phyloP scores from a whole-genome alignment of 2,329 filamentous ascomycete species.

The Trichoderma asperellum region DNA sequence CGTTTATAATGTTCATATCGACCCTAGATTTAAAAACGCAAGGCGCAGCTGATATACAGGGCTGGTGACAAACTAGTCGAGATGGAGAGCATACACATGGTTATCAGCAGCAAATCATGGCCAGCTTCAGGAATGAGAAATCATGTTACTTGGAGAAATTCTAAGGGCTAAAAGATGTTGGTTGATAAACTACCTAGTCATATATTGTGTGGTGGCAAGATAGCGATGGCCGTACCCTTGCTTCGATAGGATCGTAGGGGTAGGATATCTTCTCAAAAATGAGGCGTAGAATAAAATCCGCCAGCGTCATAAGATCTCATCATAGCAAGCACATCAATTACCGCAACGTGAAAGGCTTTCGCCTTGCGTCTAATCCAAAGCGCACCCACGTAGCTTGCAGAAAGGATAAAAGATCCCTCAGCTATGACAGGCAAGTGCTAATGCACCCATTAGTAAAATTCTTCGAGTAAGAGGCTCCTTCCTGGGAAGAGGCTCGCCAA shows the following conservation, averaged over 20 bases:
- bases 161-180: neutral
- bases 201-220: neutral
- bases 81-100: neutral
- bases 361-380: neutral
- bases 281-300: neutral
- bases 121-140: neutral
- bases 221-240: neutral
- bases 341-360: neutral
- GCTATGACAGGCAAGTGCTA: neutral
- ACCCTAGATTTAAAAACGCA: neutral
- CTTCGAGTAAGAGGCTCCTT: neutral
- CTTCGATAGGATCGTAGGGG: neutral
- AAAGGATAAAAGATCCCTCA: neutral
- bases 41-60: neutral
- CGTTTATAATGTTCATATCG: slow-evolving; percentile 43
- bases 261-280: neutral
- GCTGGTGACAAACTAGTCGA: neutral
- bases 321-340: neutral
- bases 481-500: neutral
- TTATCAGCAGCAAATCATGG: neutral
- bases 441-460: neutral
- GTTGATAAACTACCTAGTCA: neutral
- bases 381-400: too few relatives aligned
- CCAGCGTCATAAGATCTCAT: neutral
- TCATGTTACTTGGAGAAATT: neutral